These are phyloP conservation scores for Mucor velutinosus DNA, from an alignment of 371 early-diverging fungal species.

Conservation along the genomic window DNA sequence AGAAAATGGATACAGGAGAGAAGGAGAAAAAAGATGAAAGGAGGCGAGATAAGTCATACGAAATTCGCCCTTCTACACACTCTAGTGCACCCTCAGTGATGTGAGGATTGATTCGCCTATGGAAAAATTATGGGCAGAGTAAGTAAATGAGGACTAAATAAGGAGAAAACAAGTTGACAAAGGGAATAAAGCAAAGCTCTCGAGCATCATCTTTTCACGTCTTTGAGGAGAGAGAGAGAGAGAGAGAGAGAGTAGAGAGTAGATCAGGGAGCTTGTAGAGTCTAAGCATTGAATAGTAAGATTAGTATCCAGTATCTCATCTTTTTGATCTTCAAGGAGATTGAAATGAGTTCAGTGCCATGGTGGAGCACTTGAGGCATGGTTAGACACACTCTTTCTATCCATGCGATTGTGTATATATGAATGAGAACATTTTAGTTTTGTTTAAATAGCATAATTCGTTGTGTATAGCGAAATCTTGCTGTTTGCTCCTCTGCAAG, in stretches of 20 bases:
- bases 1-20: not conserved
- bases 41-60: not conserved
- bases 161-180: not conserved
- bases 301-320: not conserved
- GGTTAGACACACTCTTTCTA: no score
- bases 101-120: not conserved
- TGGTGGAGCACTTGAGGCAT: no score
- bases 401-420: not conserved
- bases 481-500: not conserved
- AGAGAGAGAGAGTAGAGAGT: not conserved
- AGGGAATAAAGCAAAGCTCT: not conserved
- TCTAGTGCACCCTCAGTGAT: not conserved
- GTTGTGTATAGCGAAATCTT: not conserved
- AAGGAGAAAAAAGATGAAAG: not conserved
- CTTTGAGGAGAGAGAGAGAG: not conserved
- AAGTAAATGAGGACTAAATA: not conserved
- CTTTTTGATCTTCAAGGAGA: not conserved
- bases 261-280: not conserved
- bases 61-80: not conserved
- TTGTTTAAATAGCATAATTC: not conserved
- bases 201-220: not conserved
- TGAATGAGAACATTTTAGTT: not conserved
- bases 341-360: not conserved
- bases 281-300: not conserved
- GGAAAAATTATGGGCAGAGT: not conserved